Conservation (phyloP, 805 yeast genomes). For the Cyberlindnera veronae region DNA sequence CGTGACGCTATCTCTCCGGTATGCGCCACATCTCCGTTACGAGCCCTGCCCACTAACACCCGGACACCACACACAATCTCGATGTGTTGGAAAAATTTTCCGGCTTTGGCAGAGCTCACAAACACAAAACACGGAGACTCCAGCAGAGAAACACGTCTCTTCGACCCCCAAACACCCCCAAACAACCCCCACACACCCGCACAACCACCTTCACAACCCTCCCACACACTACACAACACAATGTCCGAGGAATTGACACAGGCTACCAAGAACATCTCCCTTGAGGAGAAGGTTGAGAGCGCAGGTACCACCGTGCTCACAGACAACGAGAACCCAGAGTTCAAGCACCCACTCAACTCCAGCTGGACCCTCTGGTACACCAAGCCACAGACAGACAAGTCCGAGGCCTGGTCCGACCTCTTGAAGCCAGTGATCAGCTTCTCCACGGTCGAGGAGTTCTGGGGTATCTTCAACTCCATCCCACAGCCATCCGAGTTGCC, state of each 20-base stretch:
- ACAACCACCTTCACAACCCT: too few species aligned
- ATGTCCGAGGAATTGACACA: slow-evolving; percentile 29
- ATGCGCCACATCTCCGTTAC: neutral
- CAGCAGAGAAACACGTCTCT: slow-evolving; percentile 16
- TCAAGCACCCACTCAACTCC: slow-evolving; percentile 78
- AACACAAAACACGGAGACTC: slow-evolving; percentile 1
- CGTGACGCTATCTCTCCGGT: too few species aligned
- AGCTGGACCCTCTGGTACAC: slow-evolving; percentile 98
- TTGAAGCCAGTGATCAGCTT: slow-evolving; percentile 91
- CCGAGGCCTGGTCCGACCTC: slow-evolving; percentile 87
- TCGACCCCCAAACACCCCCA: slow-evolving; percentile 6
- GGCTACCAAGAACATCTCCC: slow-evolving; percentile 26
- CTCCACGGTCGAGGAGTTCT: slow-evolving; percentile 95
- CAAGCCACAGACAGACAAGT: slow-evolving; percentile 75
- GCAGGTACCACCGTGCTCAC: slow-evolving; percentile 15
- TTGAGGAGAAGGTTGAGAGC: slow-evolving; percentile 16
- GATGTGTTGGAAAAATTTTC: slow-evolving; percentile 12
- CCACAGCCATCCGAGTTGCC: slow-evolving; percentile 93
- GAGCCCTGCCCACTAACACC: slow-evolving; percentile 8
- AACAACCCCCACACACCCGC: slow-evolving; percentile 3
- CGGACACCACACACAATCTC: slow-evolving; percentile 5
- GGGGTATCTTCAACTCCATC: slow-evolving; percentile 95
- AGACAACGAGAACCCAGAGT: slow-evolving; percentile 28
- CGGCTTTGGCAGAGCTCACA: slow-evolving; percentile 4
- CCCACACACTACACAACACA: too few species aligned